Conservation (phyloP, 83 land plant species). For the Larix sibirica region DNA sequence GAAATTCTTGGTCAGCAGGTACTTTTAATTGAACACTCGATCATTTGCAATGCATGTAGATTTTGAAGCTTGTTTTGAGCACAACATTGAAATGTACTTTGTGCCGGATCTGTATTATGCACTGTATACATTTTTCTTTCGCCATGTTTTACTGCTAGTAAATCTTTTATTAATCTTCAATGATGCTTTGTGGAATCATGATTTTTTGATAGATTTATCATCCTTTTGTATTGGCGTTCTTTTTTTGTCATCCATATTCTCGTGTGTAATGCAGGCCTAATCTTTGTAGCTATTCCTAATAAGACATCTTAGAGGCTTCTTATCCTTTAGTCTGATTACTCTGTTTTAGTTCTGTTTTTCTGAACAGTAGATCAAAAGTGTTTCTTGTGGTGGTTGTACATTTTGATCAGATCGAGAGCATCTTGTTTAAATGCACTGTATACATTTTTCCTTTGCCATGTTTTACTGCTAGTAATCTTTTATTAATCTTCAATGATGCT, state of each 20-base stretch:
- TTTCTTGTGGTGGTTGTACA: too few species aligned
- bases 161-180: neutral
- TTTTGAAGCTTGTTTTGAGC: neutral
- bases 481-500: neutral
- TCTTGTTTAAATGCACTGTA: too few species aligned
- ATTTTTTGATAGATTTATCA: too few species aligned
- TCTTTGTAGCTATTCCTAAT: too few species aligned
- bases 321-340: too few species aligned
- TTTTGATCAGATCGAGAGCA: too few species aligned
- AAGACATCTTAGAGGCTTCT: too few species aligned
- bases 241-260: neutral
- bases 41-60: neutral
- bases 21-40: neutral
- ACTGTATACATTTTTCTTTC: neutral
- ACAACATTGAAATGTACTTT: neutral
- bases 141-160: neutral
- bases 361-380: too few species aligned
- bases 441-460: too few species aligned
- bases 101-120: neutral
- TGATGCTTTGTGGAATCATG: neutral
- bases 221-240: too few species aligned
- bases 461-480: neutral
- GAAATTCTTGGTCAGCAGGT: constrained; percentile 89
- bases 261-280: too few species aligned
- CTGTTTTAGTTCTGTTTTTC: too few species aligned